Conservation (phyloP, 176 grass and related monocot species). For the Cymbopogon citratus region DNA sequence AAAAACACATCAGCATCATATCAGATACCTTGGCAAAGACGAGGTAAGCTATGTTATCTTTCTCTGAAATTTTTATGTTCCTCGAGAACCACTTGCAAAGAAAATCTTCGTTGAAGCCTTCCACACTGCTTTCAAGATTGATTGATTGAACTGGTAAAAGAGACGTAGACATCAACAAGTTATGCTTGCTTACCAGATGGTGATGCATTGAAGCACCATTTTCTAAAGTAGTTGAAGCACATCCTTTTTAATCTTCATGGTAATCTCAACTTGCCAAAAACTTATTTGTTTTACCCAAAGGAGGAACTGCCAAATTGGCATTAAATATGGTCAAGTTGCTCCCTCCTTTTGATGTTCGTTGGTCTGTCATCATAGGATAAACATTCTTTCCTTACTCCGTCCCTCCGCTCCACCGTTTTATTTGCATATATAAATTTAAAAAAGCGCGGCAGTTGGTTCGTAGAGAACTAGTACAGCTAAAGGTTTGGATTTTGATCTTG, state of each 20-base stretch:
- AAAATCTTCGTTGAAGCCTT: not conserved
- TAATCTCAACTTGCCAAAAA: conserved; percentile 22
- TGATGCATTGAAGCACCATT: no score
- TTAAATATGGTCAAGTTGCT: conserved; percentile 21
- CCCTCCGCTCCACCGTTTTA: not conserved
- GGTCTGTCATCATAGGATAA: conserved; percentile 12
- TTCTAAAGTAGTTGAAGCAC: not conserved
- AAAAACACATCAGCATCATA: no score
- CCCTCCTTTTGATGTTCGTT: conserved; percentile 17
- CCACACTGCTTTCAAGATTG: conserved; percentile 19
- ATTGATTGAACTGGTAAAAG: conserved; percentile 1
- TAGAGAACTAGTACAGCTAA: conserved; percentile 2
- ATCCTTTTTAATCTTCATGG: not conserved
- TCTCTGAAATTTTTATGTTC: not conserved
- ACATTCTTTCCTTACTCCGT: not conserved
- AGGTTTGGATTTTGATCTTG: not conserved
- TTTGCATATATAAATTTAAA: not conserved
- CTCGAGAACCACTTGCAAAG: no score
- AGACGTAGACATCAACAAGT: not conserved
- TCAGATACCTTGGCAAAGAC: no score
- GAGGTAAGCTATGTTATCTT: not conserved
- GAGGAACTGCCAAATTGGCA: conserved; percentile 3
- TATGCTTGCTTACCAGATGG: not conserved
- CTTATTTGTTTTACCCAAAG: not conserved
- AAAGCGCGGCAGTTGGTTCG: not conserved